Base-by-base conservation (phyloP, 163 green algal genomes). In the Scenedesmus sp. region DNA sequence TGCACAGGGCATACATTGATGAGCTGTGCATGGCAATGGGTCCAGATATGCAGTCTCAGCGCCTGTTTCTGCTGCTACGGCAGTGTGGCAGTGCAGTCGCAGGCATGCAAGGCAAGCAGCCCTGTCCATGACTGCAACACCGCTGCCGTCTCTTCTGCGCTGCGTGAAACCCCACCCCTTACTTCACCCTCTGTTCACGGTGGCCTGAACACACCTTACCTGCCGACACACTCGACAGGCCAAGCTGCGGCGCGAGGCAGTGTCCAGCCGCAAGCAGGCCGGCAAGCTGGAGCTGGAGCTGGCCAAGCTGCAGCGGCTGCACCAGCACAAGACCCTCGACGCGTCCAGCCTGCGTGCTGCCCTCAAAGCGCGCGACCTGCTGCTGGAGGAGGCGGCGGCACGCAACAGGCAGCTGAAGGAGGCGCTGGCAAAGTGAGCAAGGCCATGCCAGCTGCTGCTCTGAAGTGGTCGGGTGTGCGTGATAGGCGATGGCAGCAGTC, bases 251-350 rank as follows among this genome's bases (percentile, higher is more conserved):
- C 91, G 94, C 5, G 93, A 96, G 53, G 89, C 94, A 0, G 73
- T 93, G 33, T 86, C 90, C 40, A 86, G 94, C 49, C 88, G 91
- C 46, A 95, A 95, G 90, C 92, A 93, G 3, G 93, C 94, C n/a
- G 91, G 90, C 70, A 94, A 95, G 90, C 85, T 93, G 37, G 94
- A 96, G 68, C 76, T 94, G 16, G 94, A 96, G 53, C 42, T 93
- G 51, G 88, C 87, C 51, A 89, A 85, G 65, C n/a, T 92, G 61
- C 59, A 88, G 33, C 89, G 93, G 1, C 59, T 93, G 85, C 72
- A 82, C 33, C 91, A 96, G 88, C 90, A 95, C 91, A 91, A 85
- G 49, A 26, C 82, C 35, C 78, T 94, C 42, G 94, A 96, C 78
- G 86, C 95, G 37, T 51, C 44, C 61, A 89, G 81, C 49, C 88